These are phyloP conservation scores for Macrolepiota albuminosa DNA, from an alignment of 768 basidiomycete species.

Conservation along the genomic window DNA sequence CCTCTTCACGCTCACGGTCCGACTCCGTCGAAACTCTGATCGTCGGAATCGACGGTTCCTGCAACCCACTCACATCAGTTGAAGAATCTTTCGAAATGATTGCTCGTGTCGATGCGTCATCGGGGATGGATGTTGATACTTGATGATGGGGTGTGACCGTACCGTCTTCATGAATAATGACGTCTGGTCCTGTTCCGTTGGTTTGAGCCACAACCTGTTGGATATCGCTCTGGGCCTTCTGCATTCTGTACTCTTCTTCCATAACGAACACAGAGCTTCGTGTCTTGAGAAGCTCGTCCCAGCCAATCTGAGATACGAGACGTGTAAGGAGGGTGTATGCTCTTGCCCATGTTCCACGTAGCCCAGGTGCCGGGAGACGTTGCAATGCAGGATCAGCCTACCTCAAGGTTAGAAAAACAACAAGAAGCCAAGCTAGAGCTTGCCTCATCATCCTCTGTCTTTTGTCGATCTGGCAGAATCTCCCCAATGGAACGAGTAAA, in stretches of 20 bases:
- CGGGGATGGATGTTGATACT: constrained; percentile 23
- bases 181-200: constrained; percentile 26
- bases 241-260: constrained; percentile 99
- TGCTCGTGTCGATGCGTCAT: constrained; percentile 70
- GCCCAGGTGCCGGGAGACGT: constrained; percentile 90
- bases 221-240: constrained; percentile 81
- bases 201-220: constrained; percentile 28
- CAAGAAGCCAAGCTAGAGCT: constrained; percentile 6
- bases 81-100: constrained; percentile 39
- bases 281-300: constrained; percentile 96
- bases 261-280: constrained; percentile 96
- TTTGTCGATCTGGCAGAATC: constrained; percentile 81
- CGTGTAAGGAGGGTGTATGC: constrained; percentile 89
- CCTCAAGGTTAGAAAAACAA: not conserved
- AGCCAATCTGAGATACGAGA: constrained; percentile 92
- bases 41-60: constrained; percentile 40
- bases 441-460: constrained; percentile 83
- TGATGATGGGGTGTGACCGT: constrained; percentile 30
- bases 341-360: constrained; percentile 93
- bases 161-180: constrained; percentile 65
- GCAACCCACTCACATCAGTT: constrained; percentile 21
- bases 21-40: constrained; percentile 77
- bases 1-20: constrained; percentile 41
- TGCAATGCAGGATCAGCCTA: constrained; percentile 91
- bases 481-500: constrained; percentile 83